Evolutionary conservation across 106 monocot genomes (phyloP).

Genomic region (Apostasia shenzhenica): DNA sequence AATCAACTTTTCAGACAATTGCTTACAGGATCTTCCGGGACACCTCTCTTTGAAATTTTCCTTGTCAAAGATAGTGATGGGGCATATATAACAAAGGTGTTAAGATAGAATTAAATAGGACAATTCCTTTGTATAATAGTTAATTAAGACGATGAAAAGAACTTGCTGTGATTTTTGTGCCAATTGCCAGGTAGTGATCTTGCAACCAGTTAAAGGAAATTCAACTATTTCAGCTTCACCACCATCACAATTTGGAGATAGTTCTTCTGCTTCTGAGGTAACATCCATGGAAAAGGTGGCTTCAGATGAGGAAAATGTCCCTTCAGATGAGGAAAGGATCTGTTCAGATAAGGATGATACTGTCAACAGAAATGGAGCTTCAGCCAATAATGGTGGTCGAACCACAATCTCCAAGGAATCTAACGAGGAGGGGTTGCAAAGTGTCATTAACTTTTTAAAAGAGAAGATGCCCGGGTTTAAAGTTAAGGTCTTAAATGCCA

Average conservation of each 20-base stretch:
- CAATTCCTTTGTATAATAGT: neutral
- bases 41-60: slow-evolving; percentile 89
- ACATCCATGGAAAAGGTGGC: slow-evolving; percentile 18
- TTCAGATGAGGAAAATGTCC: slow-evolving; percentile 15
- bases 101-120: neutral
- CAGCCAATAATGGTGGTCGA: slow-evolving; percentile 7
- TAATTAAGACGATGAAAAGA: neutral
- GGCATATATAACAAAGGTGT: slow-evolving; percentile 63
- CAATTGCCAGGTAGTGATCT: slow-evolving; percentile 61
- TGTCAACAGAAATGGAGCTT: slow-evolving; percentile 6
- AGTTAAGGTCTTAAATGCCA: slow-evolving; percentile 58
- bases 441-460: slow-evolving; percentile 71
- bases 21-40: slow-evolving; percentile 65
- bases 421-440: slow-evolving; percentile 64
- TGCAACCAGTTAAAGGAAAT: slow-evolving; percentile 53
- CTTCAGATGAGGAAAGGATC: slow-evolving; percentile 15
- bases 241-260: slow-evolving; percentile 14
- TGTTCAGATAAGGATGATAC: slow-evolving; percentile 6
- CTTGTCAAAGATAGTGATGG: slow-evolving; percentile 68
- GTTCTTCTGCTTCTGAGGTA: slow-evolving; percentile 19
- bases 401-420: slow-evolving; percentile 30
- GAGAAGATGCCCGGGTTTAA: slow-evolving; percentile 83
- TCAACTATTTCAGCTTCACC: slow-evolving; percentile 27
- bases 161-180: neutral
- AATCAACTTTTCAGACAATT: slow-evolving; percentile 59